Evolutionary conservation across 495 filamentous ascomycete species (phyloP), one percentile per base, ranked within the genome.

Genomic region (Podospora fimiseda): DNA sequence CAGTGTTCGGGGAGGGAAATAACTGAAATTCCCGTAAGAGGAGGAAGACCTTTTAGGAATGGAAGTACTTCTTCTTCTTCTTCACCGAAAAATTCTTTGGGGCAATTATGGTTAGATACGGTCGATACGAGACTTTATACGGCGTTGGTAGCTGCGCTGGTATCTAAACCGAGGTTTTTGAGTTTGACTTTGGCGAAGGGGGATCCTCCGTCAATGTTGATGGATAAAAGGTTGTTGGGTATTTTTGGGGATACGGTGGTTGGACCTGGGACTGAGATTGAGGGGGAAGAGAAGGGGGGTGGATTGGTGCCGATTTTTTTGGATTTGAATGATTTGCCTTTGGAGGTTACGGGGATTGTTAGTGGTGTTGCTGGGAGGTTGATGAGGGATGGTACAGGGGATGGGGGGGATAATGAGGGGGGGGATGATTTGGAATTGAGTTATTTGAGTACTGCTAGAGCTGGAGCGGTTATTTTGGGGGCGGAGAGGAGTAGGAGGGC

Each of bases 301-400:
- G 79, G 82, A 27, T 79, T 96, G 14, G 81, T 97, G 13, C 91
- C 93, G 0, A 93, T 98, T 55, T 92, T 87, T 56, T 78, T 98
- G 2, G 90, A 96, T 58, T 74, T 98, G 45, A 79, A 79, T 18
- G 82, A 84, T 23, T 74, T 97, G 2, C 89, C 91, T 1, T 76
- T 90, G 19, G 91, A 96, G 67, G 90, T 88, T 3, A 95, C 90
- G 1, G 93, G 93, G 30, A 95, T 96, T 49, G 89, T 96, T 33
- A 95, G 89, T 59, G 91, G 91, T 7, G 88, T 96, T 16, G 91
- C 91, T 1, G 87, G 89, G 13, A 80, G 80, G 55, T 74, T 95
- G 38, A 87, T 88, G 1, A 79, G 67, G 51, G 77, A 78, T 16
- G 77, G 75, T 59, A 49, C 60, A 13, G 73, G 72, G n/a, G 77